phyloP scores from a whole-genome alignment of 768 basidiomycete genomes.

The Naganishia vaughanmartiniae region DNA sequence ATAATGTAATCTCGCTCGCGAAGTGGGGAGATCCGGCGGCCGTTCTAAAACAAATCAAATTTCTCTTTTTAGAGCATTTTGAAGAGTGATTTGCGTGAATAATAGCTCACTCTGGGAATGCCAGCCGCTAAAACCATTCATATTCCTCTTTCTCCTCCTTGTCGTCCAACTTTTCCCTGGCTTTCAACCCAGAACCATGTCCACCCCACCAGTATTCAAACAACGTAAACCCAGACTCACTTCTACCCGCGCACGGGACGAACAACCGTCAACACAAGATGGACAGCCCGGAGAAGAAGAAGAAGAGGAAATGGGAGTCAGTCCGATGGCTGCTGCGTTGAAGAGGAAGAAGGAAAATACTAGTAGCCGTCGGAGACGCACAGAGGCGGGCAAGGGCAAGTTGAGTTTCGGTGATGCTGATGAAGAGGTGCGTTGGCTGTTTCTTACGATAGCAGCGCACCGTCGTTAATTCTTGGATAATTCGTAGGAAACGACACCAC shows the following conservation, averaged over 20 bases:
- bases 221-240: constrained; percentile 4
- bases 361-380: constrained; percentile 31
- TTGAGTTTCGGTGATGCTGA: constrained; percentile 48
- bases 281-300: constrained; percentile 33
- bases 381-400: constrained; percentile 32
- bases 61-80: too few relatives aligned
- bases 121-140: background rate
- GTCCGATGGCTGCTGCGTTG: constrained; percentile 40
- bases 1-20: too few relatives aligned
- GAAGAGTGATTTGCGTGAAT: too few relatives aligned
- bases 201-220: constrained; percentile 3
- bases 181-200: constrained; percentile 1
- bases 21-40: too few relatives aligned
- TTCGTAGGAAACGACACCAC: constrained; percentile 12
- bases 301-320: constrained; percentile 32
- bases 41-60: too few relatives aligned
- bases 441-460: too few relatives aligned
- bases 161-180: background rate
- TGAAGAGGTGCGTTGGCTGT: constrained; percentile 33
- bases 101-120: too few relatives aligned
- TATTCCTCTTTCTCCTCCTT: background rate
- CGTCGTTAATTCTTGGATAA: too few relatives aligned
- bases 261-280: background rate
- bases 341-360: constrained; percentile 43
- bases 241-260: background rate